Conservation (phyloP, 1,284 basidiomycete genomes). For the Trametes sp. region DNA sequence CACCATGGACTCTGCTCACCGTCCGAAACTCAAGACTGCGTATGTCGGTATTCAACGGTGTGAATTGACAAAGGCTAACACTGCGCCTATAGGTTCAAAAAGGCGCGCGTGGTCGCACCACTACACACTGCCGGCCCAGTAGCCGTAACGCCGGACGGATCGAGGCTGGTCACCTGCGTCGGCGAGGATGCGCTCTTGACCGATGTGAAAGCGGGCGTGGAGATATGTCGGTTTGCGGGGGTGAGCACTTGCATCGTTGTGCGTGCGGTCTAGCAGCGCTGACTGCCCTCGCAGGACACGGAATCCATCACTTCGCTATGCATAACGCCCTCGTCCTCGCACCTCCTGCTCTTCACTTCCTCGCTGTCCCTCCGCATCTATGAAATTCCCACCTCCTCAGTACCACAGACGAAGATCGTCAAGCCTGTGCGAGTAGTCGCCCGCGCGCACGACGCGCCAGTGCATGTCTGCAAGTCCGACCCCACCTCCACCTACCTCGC, state of each 20-base stretch:
- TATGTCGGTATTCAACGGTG: slow-evolving; percentile 45
- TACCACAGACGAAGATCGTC: slow-evolving; percentile 55
- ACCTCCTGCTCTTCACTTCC: slow-evolving; percentile 73
- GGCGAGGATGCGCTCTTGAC: slow-evolving; percentile 88
- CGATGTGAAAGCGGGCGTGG: slow-evolving; percentile 74
- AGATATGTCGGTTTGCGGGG: slow-evolving; percentile 83
- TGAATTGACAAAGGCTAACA: slow-evolving; percentile 2
- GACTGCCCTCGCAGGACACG: slow-evolving; percentile 58
- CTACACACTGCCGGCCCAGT: slow-evolving; percentile 91
- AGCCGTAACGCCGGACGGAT: slow-evolving; percentile 82
- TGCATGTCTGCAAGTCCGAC: slow-evolving; percentile 87
- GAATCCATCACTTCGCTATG: slow-evolving; percentile 71
- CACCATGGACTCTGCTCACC: slow-evolving; percentile 40
- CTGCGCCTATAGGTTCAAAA: slow-evolving; percentile 67
- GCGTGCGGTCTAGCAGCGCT: not conserved
- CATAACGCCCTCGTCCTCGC: slow-evolving; percentile 66
- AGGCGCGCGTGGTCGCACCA: slow-evolving; percentile 73
- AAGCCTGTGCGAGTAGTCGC: slow-evolving; percentile 78
- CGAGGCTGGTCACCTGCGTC: slow-evolving; percentile 85
- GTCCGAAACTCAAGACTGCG: slow-evolving; percentile 66
- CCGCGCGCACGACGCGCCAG: slow-evolving; percentile 90
- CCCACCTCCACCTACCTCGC: slow-evolving; percentile 93
- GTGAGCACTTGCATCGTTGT: slow-evolving; percentile 57
- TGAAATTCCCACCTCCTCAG: slow-evolving; percentile 59
- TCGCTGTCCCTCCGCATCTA: slow-evolving; percentile 75